Evolutionary conservation across 345 rosid genomes (phyloP).

Genomic region (Lepidium sativum): DNA sequence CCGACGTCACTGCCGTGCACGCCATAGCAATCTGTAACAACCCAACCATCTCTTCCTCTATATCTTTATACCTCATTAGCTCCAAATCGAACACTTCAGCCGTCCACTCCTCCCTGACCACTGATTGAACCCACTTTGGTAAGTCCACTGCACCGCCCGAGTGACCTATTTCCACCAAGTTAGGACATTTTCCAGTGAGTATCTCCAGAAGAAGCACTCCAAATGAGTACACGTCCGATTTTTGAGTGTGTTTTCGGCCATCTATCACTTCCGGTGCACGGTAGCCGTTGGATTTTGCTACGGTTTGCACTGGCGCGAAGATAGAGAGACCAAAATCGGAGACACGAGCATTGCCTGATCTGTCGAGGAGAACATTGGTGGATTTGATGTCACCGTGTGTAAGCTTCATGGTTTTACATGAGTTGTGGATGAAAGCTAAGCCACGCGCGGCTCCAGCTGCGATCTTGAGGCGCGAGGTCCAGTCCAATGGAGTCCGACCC

Average conservation of each 20-base stretch:
- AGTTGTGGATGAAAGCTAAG: slow-evolving; percentile 53
- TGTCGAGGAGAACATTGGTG: slow-evolving; percentile 72
- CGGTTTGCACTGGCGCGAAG: slow-evolving; percentile 34
- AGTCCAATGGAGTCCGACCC: slow-evolving; percentile 78
- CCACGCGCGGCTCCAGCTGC: slow-evolving; percentile 86
- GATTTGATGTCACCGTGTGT: slow-evolving; percentile 82
- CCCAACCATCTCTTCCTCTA: slow-evolving; percentile 84
- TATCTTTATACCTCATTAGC: slow-evolving; percentile 78
- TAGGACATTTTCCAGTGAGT: slow-evolving; percentile 75
- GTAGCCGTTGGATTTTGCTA: slow-evolving; percentile 58
- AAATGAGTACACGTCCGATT: slow-evolving; percentile 69
- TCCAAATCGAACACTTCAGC: slow-evolving; percentile 82
- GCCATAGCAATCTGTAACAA: slow-evolving; percentile 63
- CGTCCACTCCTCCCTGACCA: slow-evolving; percentile 85
- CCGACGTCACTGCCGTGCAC: slow-evolving; percentile 39
- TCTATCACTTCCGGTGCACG: slow-evolving; percentile 54
- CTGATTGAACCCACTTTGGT: slow-evolving; percentile 75
- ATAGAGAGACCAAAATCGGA: slow-evolving; percentile 61
- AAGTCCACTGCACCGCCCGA: slow-evolving; percentile 40
- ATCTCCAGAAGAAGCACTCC: slow-evolving; percentile 71
- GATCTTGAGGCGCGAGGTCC: slow-evolving; percentile 77
- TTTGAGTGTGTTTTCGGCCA: slow-evolving; percentile 48
- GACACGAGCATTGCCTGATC: slow-evolving; percentile 50
- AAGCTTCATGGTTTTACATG: slow-evolving; percentile 70
- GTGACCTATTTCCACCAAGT: slow-evolving; percentile 40